Percentiles rank a stretch among this genome's conserved stretches.
phyloP scores from a whole-genome alignment of 2,329 filamentous ascomycete species.

The Pseudocercospora eumusae region DNA sequence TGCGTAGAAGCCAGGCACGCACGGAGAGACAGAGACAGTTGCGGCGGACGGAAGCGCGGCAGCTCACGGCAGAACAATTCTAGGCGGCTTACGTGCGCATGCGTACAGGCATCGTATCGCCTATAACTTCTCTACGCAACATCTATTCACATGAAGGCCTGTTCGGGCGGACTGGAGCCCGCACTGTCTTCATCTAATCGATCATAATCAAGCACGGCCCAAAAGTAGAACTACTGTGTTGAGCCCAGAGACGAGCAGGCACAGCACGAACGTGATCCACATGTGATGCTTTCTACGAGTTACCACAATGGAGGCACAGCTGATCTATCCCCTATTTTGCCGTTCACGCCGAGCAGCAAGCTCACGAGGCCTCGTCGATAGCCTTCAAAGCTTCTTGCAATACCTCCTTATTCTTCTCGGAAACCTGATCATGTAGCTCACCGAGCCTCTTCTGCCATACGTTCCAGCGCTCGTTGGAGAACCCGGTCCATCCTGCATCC shows the following conservation, averaged over 20 bases:
- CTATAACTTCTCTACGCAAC: conserved; percentile 2
- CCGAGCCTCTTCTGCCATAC: conserved; percentile 31
- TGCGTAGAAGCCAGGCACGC: not conserved
- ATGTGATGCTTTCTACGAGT: not conserved
- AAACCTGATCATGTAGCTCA: conserved; percentile 17
- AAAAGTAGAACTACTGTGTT: too few relatives aligned
- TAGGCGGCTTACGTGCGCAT: not conserved
- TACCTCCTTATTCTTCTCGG: conserved; percentile 22
- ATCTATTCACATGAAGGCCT: not conserved
- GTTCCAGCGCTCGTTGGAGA: conserved; percentile 33
- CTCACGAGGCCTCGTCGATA: conserved; percentile 17
- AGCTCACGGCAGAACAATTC: not conserved
- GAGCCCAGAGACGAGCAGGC: too few relatives aligned
- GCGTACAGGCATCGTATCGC: conserved; percentile 2
- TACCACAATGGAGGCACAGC: not conserved
- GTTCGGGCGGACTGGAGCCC: not conserved
- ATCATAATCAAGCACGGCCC: too few relatives aligned
- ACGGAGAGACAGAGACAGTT: not conserved
- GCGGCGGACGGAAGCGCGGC: not conserved
- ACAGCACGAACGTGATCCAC: not conserved
- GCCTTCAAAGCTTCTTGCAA: conserved; percentile 26
- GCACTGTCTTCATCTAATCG: not conserved
- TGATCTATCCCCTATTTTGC: not conserved
- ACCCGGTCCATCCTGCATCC: conserved; percentile 35
- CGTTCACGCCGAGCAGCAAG: not conserved